Base-by-base conservation (phyloP, 176 grass and related monocot genomes). In the Hordeum marinum region DNA sequence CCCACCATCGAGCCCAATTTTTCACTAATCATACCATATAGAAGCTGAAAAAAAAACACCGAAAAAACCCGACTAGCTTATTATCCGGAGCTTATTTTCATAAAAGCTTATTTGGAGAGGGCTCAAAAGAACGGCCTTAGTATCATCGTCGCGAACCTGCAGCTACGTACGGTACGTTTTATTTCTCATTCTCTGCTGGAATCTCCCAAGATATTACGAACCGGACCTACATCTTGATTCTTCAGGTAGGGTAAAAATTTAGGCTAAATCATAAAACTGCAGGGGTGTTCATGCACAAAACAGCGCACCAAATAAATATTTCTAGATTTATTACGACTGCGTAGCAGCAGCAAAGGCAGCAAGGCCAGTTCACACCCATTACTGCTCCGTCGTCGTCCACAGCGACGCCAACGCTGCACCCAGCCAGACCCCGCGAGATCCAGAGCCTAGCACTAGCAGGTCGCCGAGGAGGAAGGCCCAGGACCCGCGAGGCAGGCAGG, bases 371-470 rank as follows among this genome's bases (percentile, higher is more conserved):
- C 42, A 14, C 45, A 68, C 63, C 67, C 54, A 57, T 57, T 27
- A 58, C 67, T 57, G 65, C 80, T 72, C 67, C 80, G 80, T 72
- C 68, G 68, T 20, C 31, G 15, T 50, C 39, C 37, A 71, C 52
- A 21, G 18, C 54, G 54, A 57, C 54, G 54, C 54, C 54, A 25
- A 67, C 24, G 26, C 82, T 32, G 58, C 41, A 4, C n/a, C 68
- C 27, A 39, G 62, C 36, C 63, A 39, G 62, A 23, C 25, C 72
- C 82, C 15, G 72, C 60, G 71, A 66, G 82, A 76, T 84, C 82
- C 72, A 54, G 46, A 76, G 58, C 57, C 71, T 3, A 65, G 62
- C 48, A 52, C 48, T 52, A 35, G 25, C n/a, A 72, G 60, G 31
- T 4, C 52, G 54, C 52, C 36, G 55, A 77, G 34, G 62, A 70